Conservation (phyloP, 2,329 filamentous ascomycete species). For the Clathrospora elynae region DNA sequence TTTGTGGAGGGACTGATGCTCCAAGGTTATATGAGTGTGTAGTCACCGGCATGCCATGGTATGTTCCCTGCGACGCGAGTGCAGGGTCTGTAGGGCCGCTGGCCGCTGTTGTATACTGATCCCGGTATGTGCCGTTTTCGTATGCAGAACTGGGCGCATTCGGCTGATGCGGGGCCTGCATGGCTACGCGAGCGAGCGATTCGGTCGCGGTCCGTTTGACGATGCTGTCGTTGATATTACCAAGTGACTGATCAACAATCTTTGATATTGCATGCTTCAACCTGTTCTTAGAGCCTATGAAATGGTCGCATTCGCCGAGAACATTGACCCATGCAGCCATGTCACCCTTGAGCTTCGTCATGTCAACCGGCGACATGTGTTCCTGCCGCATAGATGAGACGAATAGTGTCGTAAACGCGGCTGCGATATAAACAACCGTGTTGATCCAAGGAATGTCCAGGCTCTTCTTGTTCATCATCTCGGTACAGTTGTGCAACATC, state of each 20-base stretch:
- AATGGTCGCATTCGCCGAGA: slow-evolving; percentile 66
- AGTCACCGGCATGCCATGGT: slow-evolving; percentile 23
- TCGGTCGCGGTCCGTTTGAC: slow-evolving; percentile 52
- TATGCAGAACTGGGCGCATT: slow-evolving; percentile 26
- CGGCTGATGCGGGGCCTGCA: slow-evolving; percentile 37
- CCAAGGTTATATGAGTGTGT: slow-evolving; percentile 37
- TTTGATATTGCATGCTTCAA: slow-evolving; percentile 56
- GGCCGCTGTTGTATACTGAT: slow-evolving; percentile 29
- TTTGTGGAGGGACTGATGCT: slow-evolving; percentile 29
- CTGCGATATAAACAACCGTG: slow-evolving; percentile 71
- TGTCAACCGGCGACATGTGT: slow-evolving; percentile 62
- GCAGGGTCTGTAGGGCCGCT: slow-evolving; percentile 27
- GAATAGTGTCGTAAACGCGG: slow-evolving; percentile 74
- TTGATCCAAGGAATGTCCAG: slow-evolving; percentile 82
- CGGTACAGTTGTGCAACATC: slow-evolving; percentile 64
- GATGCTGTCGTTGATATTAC: slow-evolving; percentile 54
- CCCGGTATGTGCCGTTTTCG: slow-evolving; percentile 30
- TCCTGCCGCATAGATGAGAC: slow-evolving; percentile 70
- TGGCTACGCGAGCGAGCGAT: slow-evolving; percentile 48
- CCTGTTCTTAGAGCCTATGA: slow-evolving; percentile 60
- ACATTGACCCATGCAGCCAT: slow-evolving; percentile 73
- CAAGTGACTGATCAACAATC: slow-evolving; percentile 57
- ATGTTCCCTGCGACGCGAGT: slow-evolving; percentile 29
- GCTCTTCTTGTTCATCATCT: slow-evolving; percentile 67
- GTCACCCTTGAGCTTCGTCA: slow-evolving; percentile 66